These are phyloP conservation scores for Venturia oleaginea DNA, from an alignment of 2,329 filamentous ascomycete species.

Conservation along the genomic window DNA sequence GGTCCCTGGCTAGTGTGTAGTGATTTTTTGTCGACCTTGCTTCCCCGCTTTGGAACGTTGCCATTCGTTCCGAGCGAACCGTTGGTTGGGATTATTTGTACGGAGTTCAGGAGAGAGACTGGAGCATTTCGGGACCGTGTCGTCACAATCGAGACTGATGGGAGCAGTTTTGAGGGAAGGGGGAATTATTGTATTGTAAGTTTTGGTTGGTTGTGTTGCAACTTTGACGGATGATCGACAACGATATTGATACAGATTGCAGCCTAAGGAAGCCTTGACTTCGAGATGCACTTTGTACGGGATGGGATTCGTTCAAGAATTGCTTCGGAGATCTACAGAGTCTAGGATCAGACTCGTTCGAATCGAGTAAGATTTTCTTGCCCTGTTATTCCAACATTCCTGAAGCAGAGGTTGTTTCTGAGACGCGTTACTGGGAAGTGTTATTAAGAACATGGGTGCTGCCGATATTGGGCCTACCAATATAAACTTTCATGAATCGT, in stretches of 20 bases:
- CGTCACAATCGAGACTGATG: background rate
- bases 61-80: background rate
- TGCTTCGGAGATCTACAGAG: background rate
- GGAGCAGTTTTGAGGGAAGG: background rate
- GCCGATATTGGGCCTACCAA: background rate
- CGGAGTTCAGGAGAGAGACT: background rate
- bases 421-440: background rate
- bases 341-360: background rate
- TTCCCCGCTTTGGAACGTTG: background rate
- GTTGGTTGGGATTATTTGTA: background rate
- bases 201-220: too few relatives aligned
- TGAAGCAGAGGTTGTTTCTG: slow-evolving; percentile 3
- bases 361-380: background rate
- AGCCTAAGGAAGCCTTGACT: background rate
- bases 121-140: background rate
- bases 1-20: slow-evolving; percentile 4
- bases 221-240: background rate
- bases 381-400: background rate
- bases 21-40: background rate
- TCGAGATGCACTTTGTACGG: too few relatives aligned
- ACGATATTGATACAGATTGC: background rate
- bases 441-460: slow-evolving; percentile 5
- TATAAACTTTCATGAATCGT: background rate
- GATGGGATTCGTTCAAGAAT: too few relatives aligned
- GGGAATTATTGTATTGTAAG: too few relatives aligned